Percentiles rank a stretch among this genome's conserved stretches.
Conservation (phyloP, 208 protist species). For the Crithidia fasciculata region DNA sequence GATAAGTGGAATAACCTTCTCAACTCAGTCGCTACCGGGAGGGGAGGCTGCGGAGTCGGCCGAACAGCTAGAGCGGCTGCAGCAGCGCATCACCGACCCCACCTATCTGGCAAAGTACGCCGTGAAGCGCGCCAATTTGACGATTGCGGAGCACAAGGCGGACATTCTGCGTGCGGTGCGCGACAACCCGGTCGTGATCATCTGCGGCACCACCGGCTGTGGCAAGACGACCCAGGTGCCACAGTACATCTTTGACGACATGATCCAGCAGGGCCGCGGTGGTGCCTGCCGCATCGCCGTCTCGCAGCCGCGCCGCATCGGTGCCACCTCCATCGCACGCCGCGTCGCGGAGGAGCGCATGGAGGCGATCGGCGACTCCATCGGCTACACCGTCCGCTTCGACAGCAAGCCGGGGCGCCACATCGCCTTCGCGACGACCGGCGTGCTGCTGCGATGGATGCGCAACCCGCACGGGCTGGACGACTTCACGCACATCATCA, state of each 20-base stretch:
- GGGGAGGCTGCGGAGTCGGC: constrained; percentile 48
- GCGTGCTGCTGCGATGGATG: constrained; percentile 97
- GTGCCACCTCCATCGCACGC: constrained; percentile 98
- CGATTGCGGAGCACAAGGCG: constrained; percentile 66
- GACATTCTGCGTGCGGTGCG: constrained; percentile 80
- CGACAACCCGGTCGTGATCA: constrained; percentile 85
- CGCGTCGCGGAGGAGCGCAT: constrained; percentile 98
- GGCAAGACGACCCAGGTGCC: constrained; percentile 98
- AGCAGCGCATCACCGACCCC: constrained; percentile 55
- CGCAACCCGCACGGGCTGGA: constrained; percentile 81
- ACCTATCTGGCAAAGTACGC: constrained; percentile 77
- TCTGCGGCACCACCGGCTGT: constrained; percentile 96
- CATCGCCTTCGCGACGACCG: constrained; percentile 99
- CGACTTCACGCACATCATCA: constrained; percentile 97
- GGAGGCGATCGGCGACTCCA: constrained; percentile 94
- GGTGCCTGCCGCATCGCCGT: constrained; percentile 86
- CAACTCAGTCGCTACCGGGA: no score
- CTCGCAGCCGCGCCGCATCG: constrained; percentile 98
- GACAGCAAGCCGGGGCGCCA: constrained; percentile 92
- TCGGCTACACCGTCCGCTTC: constrained; percentile 99
- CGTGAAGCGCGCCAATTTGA: constrained; percentile 61
- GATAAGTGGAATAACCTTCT: no score
- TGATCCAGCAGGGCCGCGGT: constrained; percentile 60
- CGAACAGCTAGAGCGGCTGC: constrained; percentile 45
- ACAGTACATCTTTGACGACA: constrained; percentile 94